These are phyloP conservation scores for Populus ilicifolia DNA, from an alignment of 345 rosid genomes.

Conservation along the genomic window DNA sequence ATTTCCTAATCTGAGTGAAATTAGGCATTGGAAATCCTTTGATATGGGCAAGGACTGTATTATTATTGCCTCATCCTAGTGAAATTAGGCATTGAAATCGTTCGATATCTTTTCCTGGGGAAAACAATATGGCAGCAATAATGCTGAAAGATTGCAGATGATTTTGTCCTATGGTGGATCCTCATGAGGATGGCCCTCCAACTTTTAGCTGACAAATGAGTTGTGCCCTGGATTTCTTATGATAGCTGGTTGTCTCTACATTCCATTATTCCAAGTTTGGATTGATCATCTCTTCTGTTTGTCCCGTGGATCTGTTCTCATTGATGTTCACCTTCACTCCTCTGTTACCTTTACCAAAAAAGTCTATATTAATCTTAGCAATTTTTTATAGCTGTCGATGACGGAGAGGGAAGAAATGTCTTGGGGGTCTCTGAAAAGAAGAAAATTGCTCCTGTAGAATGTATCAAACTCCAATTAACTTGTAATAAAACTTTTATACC, in stretches of 20 bases:
- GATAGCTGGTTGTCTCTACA: background rate
- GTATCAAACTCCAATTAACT: background rate
- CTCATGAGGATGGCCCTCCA: background rate
- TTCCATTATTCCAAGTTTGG: background rate
- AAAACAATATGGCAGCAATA: background rate
- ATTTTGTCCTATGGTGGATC: background rate
- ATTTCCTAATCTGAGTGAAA: background rate
- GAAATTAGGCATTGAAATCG: background rate
- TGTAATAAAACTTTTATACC: background rate
- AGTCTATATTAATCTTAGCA: background rate
- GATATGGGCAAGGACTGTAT: background rate
- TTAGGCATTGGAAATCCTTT: background rate
- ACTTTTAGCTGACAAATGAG: background rate
- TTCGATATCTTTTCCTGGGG: background rate
- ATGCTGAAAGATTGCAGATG: background rate
- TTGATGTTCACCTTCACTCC: background rate
- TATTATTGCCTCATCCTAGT: background rate
- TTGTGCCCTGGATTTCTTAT: background rate
- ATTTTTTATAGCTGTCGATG: background rate
- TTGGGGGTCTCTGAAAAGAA: background rate
- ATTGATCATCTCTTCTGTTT: background rate
- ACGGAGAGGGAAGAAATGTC: background rate
- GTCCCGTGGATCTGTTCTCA: background rate
- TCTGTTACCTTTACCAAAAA: background rate
- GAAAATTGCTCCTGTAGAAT: background rate